Evolutionary conservation across 2,329 filamentous ascomycete species (phyloP), one percentile per base, ranked within the genome.

Genomic region (Aspergillus felis): DNA sequence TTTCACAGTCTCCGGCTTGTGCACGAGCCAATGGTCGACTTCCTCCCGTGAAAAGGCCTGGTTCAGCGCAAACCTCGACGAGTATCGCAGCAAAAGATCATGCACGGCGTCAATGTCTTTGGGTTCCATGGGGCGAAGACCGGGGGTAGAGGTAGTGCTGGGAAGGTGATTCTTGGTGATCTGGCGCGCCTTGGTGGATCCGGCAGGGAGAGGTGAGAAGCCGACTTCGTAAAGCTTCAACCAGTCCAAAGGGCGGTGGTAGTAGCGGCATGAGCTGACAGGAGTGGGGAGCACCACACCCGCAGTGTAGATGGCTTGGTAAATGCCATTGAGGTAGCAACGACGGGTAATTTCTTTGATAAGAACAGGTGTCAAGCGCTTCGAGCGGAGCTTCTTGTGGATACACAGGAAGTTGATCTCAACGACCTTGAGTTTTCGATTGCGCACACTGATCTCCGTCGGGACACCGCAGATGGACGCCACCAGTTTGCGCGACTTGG

Each of bases 371-470:
- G 94, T 87, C 47, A 99, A 85, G 54, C 94, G 88, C 80, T 97
- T 97, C 57, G 90, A 87, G 52, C 94, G 90, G 32, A 99, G 86
- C 78, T 97, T 97, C 82, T 97, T 97, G 82, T 99, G 94, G 55
- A 99, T 88, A 70, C 92, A 96, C 64, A 99, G 87, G 78, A 97
- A 99, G 80, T 99, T 99, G 77, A 99, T 94, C 75, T 99, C 94
- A 51, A 90, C 92, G 65, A 90, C 88, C 61, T 87, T 84, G 59
- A 99, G 78, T 57, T 84, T 78, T 58, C 89, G 89, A 58, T 88
- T 81, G 62, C 92, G 89, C 47, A 99, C 87, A 53, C 89, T 87
- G 57, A 99, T 81, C 63, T 87, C 84, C 59, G 94, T 87, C 1
- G 94, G 94, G 49, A 97, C 90, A 66, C 92, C 94, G 44, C 92